Percentiles rank a stretch among this genome's conserved stretches.
These are phyloP conservation scores for Saccharomycopsis sp. DNA, from an alignment of 805 yeast genomes.

Conservation along the genomic window DNA sequence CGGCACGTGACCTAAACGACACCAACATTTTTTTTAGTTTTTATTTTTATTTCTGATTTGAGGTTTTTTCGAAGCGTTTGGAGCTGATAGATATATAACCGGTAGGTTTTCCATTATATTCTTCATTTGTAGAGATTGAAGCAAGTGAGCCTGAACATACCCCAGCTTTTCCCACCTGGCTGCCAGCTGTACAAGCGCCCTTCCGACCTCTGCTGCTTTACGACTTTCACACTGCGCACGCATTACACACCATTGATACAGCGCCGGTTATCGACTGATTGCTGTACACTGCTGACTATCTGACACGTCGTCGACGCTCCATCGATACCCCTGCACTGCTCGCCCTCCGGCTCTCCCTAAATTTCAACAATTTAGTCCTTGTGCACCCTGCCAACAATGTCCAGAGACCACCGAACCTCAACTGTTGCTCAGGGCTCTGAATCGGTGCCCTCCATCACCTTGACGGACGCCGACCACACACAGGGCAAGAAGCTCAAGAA, in stretches of 20 bases:
- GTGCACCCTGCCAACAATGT: not conserved
- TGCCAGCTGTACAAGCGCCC: too few relatives aligned
- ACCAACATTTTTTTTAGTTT: not conserved
- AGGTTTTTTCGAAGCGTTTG: not conserved
- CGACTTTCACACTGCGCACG: too few relatives aligned
- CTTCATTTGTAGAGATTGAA: too few relatives aligned
- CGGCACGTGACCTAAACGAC: not conserved
- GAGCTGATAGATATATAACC: not conserved
- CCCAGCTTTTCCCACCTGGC: too few relatives aligned
- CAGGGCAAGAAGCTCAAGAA: conserved; percentile 15
- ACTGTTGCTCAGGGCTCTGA: not conserved
- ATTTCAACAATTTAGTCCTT: conserved; percentile 2
- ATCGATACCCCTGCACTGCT: not conserved
- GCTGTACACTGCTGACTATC: too few relatives aligned
- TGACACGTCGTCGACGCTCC: not conserved
- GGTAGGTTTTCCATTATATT: not conserved
- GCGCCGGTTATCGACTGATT: too few relatives aligned
- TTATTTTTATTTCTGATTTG: not conserved
- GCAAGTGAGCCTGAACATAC: not conserved
- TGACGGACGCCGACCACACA: not conserved
- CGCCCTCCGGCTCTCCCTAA: not conserved
- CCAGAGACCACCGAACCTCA: not conserved
- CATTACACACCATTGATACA: too few relatives aligned
- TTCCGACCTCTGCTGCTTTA: too few relatives aligned
- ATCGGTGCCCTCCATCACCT: not conserved